Conservation (phyloP, 2,329 filamentous ascomycete species). For the Akanthomyces lecanii region DNA sequence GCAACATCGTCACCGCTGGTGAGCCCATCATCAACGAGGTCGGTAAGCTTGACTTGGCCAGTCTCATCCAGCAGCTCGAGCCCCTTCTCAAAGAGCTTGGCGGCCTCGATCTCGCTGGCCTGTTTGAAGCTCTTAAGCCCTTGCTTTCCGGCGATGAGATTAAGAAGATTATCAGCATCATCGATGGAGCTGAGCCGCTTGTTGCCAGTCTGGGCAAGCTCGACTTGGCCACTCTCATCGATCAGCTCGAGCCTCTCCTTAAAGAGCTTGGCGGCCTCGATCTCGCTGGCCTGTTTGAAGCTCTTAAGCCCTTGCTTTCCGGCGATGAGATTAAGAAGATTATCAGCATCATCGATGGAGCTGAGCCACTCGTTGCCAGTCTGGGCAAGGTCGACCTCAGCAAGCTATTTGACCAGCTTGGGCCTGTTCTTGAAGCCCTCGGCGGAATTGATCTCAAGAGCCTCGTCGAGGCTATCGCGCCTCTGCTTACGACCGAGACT, state of each 20-base stretch:
- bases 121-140: slow-evolving; percentile 28
- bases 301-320: slow-evolving; percentile 26
- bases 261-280: slow-evolving; percentile 28
- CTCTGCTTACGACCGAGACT: slow-evolving; percentile 10
- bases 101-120: slow-evolving; percentile 30
- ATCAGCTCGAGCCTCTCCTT: slow-evolving; percentile 32
- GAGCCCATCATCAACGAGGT: slow-evolving; percentile 31
- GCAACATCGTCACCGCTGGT: slow-evolving; percentile 34
- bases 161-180: slow-evolving; percentile 31
- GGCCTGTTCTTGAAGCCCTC: slow-evolving; percentile 26
- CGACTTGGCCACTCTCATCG: slow-evolving; percentile 32
- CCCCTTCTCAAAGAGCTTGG: slow-evolving; percentile 25
- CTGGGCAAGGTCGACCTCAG: slow-evolving; percentile 16
- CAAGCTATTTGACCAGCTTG: slow-evolving; percentile 24
- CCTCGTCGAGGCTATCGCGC: slow-evolving; percentile 19
- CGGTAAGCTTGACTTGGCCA: slow-evolving; percentile 23
- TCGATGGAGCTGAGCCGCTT: slow-evolving; percentile 33
- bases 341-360: slow-evolving; percentile 22
- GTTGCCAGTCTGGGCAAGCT: slow-evolving; percentile 27
- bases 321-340: slow-evolving; percentile 24
- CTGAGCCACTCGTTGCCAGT: slow-evolving; percentile 18
- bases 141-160: slow-evolving; percentile 27
- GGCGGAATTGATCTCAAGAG: slow-evolving; percentile 18
- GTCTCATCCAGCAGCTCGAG: slow-evolving; percentile 20
- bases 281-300: slow-evolving; percentile 29